Evolutionary conservation across 345 rosid genomes (phyloP), one percentile per base, ranked within the genome.

Genomic region (Dipteronia sinensis): DNA sequence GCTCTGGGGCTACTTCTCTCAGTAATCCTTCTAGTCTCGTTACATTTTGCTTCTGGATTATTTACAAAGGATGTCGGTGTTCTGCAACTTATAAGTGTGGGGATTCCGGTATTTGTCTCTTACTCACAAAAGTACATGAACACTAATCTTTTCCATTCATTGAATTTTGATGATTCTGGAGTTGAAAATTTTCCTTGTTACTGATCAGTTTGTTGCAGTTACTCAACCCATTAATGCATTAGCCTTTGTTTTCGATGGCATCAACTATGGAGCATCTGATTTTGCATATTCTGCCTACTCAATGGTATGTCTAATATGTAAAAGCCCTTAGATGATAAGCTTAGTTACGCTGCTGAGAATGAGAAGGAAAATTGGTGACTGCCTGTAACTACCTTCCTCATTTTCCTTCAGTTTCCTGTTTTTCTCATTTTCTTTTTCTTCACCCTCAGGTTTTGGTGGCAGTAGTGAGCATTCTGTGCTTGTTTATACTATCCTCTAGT

Each of bases 171-270:
- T 69, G n/a, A 29, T 69, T 22, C 61, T 8, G 2, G 65, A 74
- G 71, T 49, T 71, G 63, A 72, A 12, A 19, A 56, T 13, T 61
- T 27, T 66, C 67, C 40, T 53, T 81, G 25, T 62, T 49, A 25
- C 40, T 55, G 3, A 20, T 69, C 68, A 91, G 93, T 91, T 87
- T 81, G 64, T 88, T 73, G 91, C 92, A 46, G 85, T 65, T 15
- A 91, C 93, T 73, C 96, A 90, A 75, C 92, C 96, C 34, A 84
- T 91, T 73, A 90, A 91, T 65, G 83, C 88, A 51, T 74, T 91
- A 71, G 93, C 96, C 74, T 91, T 90, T 56, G 90, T 90, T 58
- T 88, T 91, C 12, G 92, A 90, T 31, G 96, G 96, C 38, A 55
- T 90, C 79, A 88, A 87, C 82, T 88, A 85, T 56, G 93, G 92